Evolutionary conservation across 805 yeast species (phyloP), one percentile per base, ranked within the genome.

Genomic region (Sugiyamaella qingdaonensis): DNA sequence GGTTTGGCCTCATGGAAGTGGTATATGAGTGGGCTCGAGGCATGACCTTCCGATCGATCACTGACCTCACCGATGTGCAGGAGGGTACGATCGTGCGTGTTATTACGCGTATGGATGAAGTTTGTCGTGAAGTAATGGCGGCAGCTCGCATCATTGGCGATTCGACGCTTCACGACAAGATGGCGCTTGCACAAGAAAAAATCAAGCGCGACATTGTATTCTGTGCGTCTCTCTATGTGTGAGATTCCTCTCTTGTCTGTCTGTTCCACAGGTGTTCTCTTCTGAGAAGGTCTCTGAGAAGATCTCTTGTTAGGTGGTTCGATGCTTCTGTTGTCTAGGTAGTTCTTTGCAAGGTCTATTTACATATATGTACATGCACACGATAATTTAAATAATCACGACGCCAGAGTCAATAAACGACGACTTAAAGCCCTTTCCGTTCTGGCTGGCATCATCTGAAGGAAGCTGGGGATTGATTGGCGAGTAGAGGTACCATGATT

Each of bases 1-100:
- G 98, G 60, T 94, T 94, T 69, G 96, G 92, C 0, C 76, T 94
- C 63, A 87, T 89, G 70, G 92, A 90, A 66, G 96, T 89, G 10
- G 96, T 92, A 3, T 94, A 92, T 67, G 97, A 94, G 70, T 94
- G 99, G 99, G 97, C 98, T 1, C 78, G 95, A 59, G 99, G 99
- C 1, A 78, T 85, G 76, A 78, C 95, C 0, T 94, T 94, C 73
- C 85, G 86, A 58, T 95, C 89, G 54, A 92, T 94, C 58, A 94
- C 91, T 85, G 85, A 81, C 55, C 78, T 89, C 58, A 88, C 96
- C 54, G 84, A 82, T 16, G 96, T 91, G 62, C 91, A 89, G 35
- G 99, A 94, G 70, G 99, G 99, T 41, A 88, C 96, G 0, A 94
- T 94, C 64, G 99, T 94, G 19, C 79, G 99, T 64, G 98, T 94